A percentile compares a stretch with the other conserved stretches of the same genome.
phyloP scores from a whole-genome alignment of 306 rosid genomes.

The Begonia peltatifolia region DNA sequence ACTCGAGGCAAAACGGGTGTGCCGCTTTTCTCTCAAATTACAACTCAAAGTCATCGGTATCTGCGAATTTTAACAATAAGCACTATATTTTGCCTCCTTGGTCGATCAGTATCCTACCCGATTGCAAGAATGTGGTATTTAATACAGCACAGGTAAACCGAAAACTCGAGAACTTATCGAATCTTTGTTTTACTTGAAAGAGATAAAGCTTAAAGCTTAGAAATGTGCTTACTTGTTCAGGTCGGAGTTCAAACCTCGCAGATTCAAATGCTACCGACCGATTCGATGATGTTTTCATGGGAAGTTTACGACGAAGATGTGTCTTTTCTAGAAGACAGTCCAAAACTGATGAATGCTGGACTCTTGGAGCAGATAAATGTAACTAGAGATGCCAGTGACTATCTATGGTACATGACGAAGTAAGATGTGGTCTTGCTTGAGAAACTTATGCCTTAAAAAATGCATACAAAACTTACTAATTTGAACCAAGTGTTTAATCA shows the following conservation, averaged over 20 bases:
- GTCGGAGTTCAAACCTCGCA: slow-evolving; percentile 57
- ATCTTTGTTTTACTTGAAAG: too few species aligned
- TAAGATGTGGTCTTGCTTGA: slow-evolving; percentile 10
- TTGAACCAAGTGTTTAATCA: neutral
- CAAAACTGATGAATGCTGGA: slow-evolving; percentile 40
- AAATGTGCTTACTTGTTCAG: slow-evolving; percentile 12
- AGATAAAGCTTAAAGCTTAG: too few species aligned
- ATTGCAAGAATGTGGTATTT: slow-evolving; percentile 56
- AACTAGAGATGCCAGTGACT: slow-evolving; percentile 78
- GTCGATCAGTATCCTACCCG: slow-evolving; percentile 97
- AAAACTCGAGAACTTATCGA: too few species aligned
- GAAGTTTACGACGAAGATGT: slow-evolving; percentile 63
- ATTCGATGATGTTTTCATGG: slow-evolving; percentile 49
- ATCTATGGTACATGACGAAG: slow-evolving; percentile 94
- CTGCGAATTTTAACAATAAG: slow-evolving; percentile 53
- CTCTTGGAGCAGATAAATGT: slow-evolving; percentile 71
- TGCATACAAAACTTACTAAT: too few species aligned
- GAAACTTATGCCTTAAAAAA: too few species aligned
- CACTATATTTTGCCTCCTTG: slow-evolving; percentile 81
- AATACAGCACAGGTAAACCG: slow-evolving; percentile 78
- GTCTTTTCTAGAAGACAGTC: slow-evolving; percentile 45
- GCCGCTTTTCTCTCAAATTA: slow-evolving; percentile 86
- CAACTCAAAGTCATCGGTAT: slow-evolving; percentile 38
- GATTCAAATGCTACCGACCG: slow-evolving; percentile 48
- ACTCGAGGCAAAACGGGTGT: slow-evolving; percentile 41